Percentiles rank a stretch among this genome's conserved stretches.
These are phyloP conservation scores for Fusarium incarnatum DNA, from an alignment of 2,329 filamentous ascomycete species.

Conservation along the genomic window DNA sequence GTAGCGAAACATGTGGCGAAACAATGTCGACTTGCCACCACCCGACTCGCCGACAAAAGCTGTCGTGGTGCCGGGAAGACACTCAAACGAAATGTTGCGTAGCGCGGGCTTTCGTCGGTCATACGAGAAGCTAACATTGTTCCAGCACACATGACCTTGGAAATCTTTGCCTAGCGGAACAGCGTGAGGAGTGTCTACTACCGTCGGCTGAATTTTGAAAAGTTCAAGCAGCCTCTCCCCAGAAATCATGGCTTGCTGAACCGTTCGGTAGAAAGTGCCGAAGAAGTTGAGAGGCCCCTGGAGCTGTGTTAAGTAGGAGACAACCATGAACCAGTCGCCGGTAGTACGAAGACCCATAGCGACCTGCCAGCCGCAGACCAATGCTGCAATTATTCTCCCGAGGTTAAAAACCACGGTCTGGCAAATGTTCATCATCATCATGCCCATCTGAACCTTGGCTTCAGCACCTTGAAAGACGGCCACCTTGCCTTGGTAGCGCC, in stretches of 20 bases:
- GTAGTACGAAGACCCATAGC: constrained; percentile 72
- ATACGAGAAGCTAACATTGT: constrained; percentile 91
- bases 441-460: constrained; percentile 79
- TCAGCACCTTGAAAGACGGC: constrained; percentile 78
- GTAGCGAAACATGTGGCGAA: constrained; percentile 95
- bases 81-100: constrained; percentile 85
- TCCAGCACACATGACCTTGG: constrained; percentile 85
- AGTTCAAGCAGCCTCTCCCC: constrained; percentile 94
- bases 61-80: constrained; percentile 89
- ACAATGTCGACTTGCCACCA: constrained; percentile 96
- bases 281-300: constrained; percentile 88
- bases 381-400: constrained; percentile 76
- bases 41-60: constrained; percentile 97
- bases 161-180: constrained; percentile 70
- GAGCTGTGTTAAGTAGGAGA: constrained; percentile 83
- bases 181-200: constrained; percentile 80
- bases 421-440: constrained; percentile 83
- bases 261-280: constrained; percentile 94
- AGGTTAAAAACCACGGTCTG: constrained; percentile 85
- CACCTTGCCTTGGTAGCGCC: constrained; percentile 77
- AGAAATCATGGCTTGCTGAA: constrained; percentile 97
- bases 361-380: constrained; percentile 83
- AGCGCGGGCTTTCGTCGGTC: constrained; percentile 87
- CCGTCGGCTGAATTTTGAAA: constrained; percentile 95
- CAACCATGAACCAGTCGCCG: constrained; percentile 77